Conservation (phyloP, 805 yeast genomes). For the Nakazawaea laoshanensis region DNA sequence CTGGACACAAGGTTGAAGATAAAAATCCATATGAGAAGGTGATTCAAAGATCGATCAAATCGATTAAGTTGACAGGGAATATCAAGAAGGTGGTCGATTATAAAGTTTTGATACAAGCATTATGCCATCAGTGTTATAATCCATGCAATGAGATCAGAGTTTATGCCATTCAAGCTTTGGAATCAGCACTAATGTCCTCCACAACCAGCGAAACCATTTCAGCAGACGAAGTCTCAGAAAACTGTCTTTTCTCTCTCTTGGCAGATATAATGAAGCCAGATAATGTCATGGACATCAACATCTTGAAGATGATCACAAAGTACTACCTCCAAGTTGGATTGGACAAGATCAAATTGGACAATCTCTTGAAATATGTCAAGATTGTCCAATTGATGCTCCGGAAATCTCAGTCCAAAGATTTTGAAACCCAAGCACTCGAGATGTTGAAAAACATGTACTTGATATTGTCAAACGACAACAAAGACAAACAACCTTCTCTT, state of each 20-base stretch:
- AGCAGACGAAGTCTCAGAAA: constrained; percentile 54
- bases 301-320: constrained; percentile 18
- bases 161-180: constrained; percentile 56
- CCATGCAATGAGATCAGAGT: constrained; percentile 74
- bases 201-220: constrained; percentile 25
- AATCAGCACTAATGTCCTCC: constrained; percentile 38
- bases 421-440: constrained; percentile 24
- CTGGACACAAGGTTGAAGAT: constrained; percentile 32
- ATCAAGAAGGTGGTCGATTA: constrained; percentile 22
- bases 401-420: constrained; percentile 13
- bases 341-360: constrained; percentile 2
- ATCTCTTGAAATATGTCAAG: constrained; percentile 10
- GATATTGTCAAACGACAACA: constrained; percentile 16
- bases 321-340: constrained; percentile 10
- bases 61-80: constrained; percentile 51
- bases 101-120: constrained; percentile 67
- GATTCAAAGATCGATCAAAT: constrained; percentile 49
- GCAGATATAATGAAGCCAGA: constrained; percentile 61
- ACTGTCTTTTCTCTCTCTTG: constrained; percentile 68
- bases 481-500: constrained; percentile 16
- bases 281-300: constrained; percentile 13
- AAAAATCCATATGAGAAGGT: constrained; percentile 44
- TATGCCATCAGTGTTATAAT: constrained; percentile 83
- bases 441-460: constrained; percentile 22
- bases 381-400: constrained; percentile 10